phyloP scores from a whole-genome alignment of 805 yeast genomes.

The Ogataea parapolymorpha region DNA sequence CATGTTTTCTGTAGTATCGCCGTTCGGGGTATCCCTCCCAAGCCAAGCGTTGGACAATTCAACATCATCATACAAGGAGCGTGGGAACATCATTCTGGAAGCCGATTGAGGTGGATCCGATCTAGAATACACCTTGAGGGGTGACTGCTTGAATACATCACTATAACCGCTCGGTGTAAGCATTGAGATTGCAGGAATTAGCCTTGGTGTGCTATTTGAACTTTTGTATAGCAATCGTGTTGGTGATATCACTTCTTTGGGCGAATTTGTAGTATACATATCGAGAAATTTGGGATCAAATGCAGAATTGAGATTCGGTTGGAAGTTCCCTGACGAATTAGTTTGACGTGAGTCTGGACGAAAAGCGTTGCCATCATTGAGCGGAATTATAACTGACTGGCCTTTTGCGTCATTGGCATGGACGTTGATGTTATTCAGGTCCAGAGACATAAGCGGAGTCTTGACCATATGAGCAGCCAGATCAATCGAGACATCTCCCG shows the following conservation, averaged over 20 bases:
- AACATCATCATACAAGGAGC: conserved; percentile 16
- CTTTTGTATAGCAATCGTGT: conserved; percentile 14
- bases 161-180: conserved; percentile 9
- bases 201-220: conserved; percentile 12
- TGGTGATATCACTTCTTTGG: conserved; percentile 19
- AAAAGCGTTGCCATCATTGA: conserved; percentile 9
- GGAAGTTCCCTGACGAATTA: conserved; percentile 7
- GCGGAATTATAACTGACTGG: conserved; percentile 12
- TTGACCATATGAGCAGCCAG: conserved; percentile 13
- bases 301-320: conserved; percentile 8
- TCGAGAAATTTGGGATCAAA: conserved; percentile 18
- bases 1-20: conserved; percentile 17
- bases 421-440: conserved; percentile 17
- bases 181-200: conserved; percentile 8
- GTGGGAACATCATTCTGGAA: conserved; percentile 14
- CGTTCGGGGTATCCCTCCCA: conserved; percentile 10
- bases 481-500: conserved; percentile 19
- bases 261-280: conserved; percentile 11
- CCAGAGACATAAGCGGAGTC: conserved; percentile 18
- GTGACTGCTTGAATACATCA: conserved; percentile 16
- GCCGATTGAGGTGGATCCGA: conserved; percentile 11
- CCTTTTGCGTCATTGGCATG: conserved; percentile 14
- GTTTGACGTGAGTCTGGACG: conserved; percentile 13
- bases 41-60: conserved; percentile 16
- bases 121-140: conserved; percentile 13